Percentiles rank a stretch among this genome's conserved stretches.
These are phyloP conservation scores for Ceriops decandra DNA, from an alignment of 345 rosid species.

Conservation along the genomic window DNA sequence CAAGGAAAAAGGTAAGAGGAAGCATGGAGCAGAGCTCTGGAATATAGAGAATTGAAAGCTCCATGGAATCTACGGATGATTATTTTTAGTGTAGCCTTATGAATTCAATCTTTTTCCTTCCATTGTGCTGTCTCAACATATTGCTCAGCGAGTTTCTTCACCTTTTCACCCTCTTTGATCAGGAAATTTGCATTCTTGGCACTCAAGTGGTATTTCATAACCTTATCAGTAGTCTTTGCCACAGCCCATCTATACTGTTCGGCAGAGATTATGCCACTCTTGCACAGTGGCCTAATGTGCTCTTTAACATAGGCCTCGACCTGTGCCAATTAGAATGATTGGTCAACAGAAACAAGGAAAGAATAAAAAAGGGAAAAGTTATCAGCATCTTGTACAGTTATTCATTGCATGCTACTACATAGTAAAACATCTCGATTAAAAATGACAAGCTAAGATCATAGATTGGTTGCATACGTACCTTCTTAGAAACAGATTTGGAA, in stretches of 20 bases:
- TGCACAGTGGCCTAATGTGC: constrained; percentile 91
- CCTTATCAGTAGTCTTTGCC: constrained; percentile 76
- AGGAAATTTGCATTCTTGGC: constrained; percentile 85
- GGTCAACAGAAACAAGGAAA: constrained; percentile 17
- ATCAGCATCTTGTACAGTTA: no score
- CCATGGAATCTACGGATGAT: background rate
- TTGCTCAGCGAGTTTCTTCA: constrained; percentile 93
- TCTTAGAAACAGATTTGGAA: constrained; percentile 45
- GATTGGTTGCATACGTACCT: constrained; percentile 41
- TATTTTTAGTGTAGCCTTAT: background rate
- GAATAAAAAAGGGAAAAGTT: background rate
- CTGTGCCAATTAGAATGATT: constrained; percentile 28
- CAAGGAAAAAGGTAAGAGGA: background rate
- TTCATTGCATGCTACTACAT: background rate
- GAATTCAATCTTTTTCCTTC: constrained; percentile 41
- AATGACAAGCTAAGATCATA: background rate
- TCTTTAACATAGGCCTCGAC: constrained; percentile 95
- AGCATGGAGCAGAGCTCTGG: background rate
- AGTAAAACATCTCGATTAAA: background rate
- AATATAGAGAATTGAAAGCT: background rate
- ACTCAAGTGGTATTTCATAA: constrained; percentile 82
- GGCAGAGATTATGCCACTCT: constrained; percentile 72
- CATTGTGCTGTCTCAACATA: constrained; percentile 74
- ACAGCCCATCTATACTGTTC: constrained; percentile 94
- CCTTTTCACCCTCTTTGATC: constrained; percentile 96